These are phyloP conservation scores for Starmerella bombi DNA, from an alignment of 805 yeast genomes.

Conservation along the genomic window DNA sequence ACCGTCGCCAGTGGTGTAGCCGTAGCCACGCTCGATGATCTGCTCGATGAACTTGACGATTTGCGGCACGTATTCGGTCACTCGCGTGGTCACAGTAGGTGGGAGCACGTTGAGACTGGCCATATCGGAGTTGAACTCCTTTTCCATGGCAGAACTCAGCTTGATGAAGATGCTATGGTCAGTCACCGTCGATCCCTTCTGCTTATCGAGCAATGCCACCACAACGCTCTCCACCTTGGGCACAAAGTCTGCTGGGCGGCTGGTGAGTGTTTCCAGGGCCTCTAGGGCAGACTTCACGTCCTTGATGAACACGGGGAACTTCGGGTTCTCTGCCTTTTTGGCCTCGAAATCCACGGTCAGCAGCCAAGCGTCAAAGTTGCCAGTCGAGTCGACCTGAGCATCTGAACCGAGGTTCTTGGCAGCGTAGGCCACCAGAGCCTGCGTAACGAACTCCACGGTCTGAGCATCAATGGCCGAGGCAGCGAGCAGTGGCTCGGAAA, in stretches of 20 bases:
- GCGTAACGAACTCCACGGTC: slow-evolving; percentile 21
- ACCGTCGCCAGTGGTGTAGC: slow-evolving; percentile 71
- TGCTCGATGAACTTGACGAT: slow-evolving; percentile 64
- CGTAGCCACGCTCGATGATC: slow-evolving; percentile 71
- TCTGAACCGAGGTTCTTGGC: slow-evolving; percentile 13
- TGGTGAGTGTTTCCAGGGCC: slow-evolving; percentile 27
- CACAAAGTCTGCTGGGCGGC: slow-evolving; percentile 30
- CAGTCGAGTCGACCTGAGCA: slow-evolving; percentile 13
- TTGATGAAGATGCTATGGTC: slow-evolving; percentile 75
- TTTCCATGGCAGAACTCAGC: slow-evolving; percentile 83
- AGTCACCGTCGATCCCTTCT: slow-evolving; percentile 60
- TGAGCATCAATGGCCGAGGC: slow-evolving; percentile 30
- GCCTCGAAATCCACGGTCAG: slow-evolving; percentile 36
- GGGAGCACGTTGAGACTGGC: slow-evolving; percentile 66
- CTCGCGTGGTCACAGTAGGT: slow-evolving; percentile 80
- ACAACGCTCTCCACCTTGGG: slow-evolving; percentile 55
- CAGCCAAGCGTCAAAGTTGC: slow-evolving; percentile 42
- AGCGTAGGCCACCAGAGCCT: slow-evolving; percentile 32
- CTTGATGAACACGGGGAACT: slow-evolving; percentile 68
- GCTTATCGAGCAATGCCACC: slow-evolving; percentile 56
- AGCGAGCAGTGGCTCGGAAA: slow-evolving; percentile 27
- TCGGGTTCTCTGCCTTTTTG: slow-evolving; percentile 51
- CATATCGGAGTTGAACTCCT: slow-evolving; percentile 77
- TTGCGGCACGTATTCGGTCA: slow-evolving; percentile 90
- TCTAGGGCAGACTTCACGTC: slow-evolving; percentile 44